Evolutionary conservation across 2,329 filamentous ascomycete genomes (phyloP).

Genomic region (Clonostachys rosea): DNA sequence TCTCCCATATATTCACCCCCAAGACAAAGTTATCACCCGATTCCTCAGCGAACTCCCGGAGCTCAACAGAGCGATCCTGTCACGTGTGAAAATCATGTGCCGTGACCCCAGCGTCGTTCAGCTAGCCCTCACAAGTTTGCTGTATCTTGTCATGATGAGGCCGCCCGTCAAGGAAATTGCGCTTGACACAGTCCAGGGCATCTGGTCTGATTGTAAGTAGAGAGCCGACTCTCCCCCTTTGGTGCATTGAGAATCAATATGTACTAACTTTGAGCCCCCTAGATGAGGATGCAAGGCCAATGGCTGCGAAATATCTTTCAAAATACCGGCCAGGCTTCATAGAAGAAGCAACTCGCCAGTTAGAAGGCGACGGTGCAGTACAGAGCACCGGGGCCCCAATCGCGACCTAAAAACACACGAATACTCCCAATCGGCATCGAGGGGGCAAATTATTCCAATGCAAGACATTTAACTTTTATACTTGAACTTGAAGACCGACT

Average conservation of each 20-base stretch:
- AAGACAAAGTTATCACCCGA: slow-evolving; percentile 84
- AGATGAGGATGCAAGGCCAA: slow-evolving; percentile 59
- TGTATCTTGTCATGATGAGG: slow-evolving; percentile 65
- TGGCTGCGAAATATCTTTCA: slow-evolving; percentile 57
- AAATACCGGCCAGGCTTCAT: slow-evolving; percentile 55
- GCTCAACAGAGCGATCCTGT: slow-evolving; percentile 66
- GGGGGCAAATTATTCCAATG: too few species aligned
- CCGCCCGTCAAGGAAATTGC: slow-evolving; percentile 60
- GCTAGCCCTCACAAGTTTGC: slow-evolving; percentile 58
- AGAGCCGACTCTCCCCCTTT: not conserved
- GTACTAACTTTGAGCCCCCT: slow-evolving; percentile 1
- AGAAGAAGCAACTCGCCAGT: slow-evolving; percentile 16
- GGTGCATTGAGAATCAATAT: not conserved
- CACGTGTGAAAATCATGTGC: slow-evolving; percentile 65
- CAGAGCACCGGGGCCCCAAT: slow-evolving; percentile 13
- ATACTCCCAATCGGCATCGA: too few species aligned
- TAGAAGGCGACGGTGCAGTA: too few species aligned
- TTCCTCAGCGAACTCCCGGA: slow-evolving; percentile 90
- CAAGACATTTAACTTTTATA: too few species aligned
- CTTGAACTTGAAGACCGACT: too few species aligned
- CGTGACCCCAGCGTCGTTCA: slow-evolving; percentile 61
- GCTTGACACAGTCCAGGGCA: slow-evolving; percentile 60
- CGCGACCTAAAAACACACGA: slow-evolving; percentile 9
- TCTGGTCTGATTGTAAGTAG: slow-evolving; percentile 61
- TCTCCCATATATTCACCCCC: slow-evolving; percentile 82